Base-by-base conservation (phyloP, 164 flowering plant genomes). In the Saururus chinensis region DNA sequence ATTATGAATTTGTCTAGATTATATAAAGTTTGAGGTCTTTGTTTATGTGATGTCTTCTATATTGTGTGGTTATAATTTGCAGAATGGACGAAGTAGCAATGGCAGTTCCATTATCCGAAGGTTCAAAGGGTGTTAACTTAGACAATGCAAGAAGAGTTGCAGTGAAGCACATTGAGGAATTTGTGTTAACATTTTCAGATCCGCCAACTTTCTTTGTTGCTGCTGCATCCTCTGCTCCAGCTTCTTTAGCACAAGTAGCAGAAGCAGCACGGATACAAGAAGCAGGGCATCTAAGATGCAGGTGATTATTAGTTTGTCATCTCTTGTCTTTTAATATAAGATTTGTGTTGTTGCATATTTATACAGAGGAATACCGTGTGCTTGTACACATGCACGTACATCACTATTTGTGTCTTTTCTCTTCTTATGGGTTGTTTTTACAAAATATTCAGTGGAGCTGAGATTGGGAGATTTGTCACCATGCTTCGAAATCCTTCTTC, bases 211-310 rank as follows among this genome's bases (percentile, higher is more conserved):
- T 88, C 70, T 61, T 88, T n/a, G 73, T 83, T 49, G 93, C 96
- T 63, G 88, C 91, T 57, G 76, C 83, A 56, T 92, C 96, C 63
- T 87, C 87, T 41, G 80, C 88, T 20, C 88, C 92, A 66, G 82
- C 95, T 56, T 77, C 96, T 58, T 73, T 89, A 35, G 45, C 81
- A 19, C 93, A 84, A 74, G 88, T 89, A 24, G 85, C 87, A 45
- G 92, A 89, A 69, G 72, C 82, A 53, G 86, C 91, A 68, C 89
- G 96, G 8, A 92, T 92, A 68, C 93, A 75, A 64, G 98, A 92
- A 75, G 96, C 96, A 49, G 98, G 98, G 56, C 96, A 92, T 79
- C 77, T 92, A 45, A 79, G 98, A 87, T 92, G 96, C 98, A 92
- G 98, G 98, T 92, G 56, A 5, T 51, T 49, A 12, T 20, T 40